phyloP scores from a whole-genome alignment of 1,139 yeast species.

The Yamadazyma spencermartinsiae region DNA sequence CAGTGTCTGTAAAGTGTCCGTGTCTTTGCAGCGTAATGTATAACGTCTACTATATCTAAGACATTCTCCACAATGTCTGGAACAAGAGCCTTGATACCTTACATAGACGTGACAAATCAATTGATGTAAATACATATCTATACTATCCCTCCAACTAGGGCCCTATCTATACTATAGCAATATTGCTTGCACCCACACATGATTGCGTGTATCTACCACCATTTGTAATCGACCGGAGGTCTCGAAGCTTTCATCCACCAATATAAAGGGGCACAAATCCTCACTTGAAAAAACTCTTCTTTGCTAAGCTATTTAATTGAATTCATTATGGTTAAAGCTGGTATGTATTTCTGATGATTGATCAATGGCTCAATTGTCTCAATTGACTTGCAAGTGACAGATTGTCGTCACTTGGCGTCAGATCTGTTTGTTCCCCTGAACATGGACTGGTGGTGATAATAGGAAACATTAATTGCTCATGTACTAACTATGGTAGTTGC shows the following conservation, averaged over 20 bases:
- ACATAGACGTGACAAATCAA: too few relatives aligned
- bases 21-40: too few relatives aligned
- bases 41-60: too few relatives aligned
- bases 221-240: neutral
- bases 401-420: slow-evolving; percentile 6
- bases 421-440: neutral
- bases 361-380: slow-evolving; percentile 10
- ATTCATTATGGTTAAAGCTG: slow-evolving; percentile 35
- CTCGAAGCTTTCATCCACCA: neutral
- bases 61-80: too few relatives aligned
- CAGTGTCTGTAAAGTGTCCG: neutral
- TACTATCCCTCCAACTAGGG: neutral
- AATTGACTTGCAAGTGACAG: slow-evolving; percentile 10
- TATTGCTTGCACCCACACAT: slow-evolving; percentile 1
- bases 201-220: neutral
- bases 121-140: too few relatives aligned
- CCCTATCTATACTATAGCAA: neutral
- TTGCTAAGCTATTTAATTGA: slow-evolving; percentile 5
- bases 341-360: slow-evolving; percentile 27
- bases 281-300: too few relatives aligned
- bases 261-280: neutral
- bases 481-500: slow-evolving; percentile 61
- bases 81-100: too few relatives aligned
- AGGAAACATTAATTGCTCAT: neutral
- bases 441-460: neutral